Base-by-base conservation (phyloP, 2,329 filamentous ascomycete genomes). In the Seiridium unicorne region DNA sequence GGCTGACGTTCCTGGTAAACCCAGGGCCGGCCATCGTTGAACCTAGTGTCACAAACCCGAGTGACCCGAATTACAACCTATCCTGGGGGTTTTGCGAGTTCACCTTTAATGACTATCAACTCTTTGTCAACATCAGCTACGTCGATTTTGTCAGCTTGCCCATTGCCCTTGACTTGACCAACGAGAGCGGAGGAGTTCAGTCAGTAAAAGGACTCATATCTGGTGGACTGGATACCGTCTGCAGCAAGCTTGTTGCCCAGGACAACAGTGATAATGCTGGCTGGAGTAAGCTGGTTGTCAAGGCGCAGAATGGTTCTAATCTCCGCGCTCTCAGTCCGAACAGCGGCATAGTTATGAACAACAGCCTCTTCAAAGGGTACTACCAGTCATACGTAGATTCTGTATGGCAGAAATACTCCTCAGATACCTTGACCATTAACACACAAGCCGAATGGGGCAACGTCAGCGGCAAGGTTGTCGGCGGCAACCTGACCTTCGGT, bases 131-230 rank as follows among this genome's bases (percentile, higher is more conserved):
- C 63, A 88, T 90, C 73, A 84, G 79, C 68, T 89, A 89, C 70
- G 91, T 93, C 57, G 90, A 93, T 76, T 93, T 93, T 73, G 83
- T 92, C 62, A 78, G 78, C 66, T 71, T 89, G 65, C 87, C 89
- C n/a, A 81, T 89, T 56, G 81, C 84, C 1, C 79, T 89, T 63
- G 70, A 74, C 61, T 79, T 89, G 51, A 73, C 74, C 58, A 82
- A 80, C 62, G 76, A 76, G 26, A 70, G 73, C 49, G 83, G 81
- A 49, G 63, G 65, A 9, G 69, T 75, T 18, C 79, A 79, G 63
- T 74, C 69, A 13, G 84, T 86, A 8, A 70, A 73, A n/a, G 84
- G 84, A 32, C 72, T 85, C 62, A 77, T 78, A 2, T 57, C 72
- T 42, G 73, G 77, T 60, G 83, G 80, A 6, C 75, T 86, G 46